Base-by-base conservation (phyloP, 805 yeast species). In the Crinitomyces ghanaensis region DNA sequence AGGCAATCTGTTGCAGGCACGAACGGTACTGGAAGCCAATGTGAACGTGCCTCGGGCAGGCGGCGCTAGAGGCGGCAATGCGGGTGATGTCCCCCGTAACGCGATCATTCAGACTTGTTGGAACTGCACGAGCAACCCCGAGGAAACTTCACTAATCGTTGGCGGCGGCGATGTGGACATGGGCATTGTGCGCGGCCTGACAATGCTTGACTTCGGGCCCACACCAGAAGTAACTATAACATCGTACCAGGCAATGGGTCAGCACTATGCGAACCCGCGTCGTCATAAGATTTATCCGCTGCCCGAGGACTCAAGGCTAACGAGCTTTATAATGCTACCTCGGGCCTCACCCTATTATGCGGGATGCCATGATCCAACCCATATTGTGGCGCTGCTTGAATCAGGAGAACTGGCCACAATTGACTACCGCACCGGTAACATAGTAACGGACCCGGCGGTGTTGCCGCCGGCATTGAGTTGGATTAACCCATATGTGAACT, bases 401-500 rank as follows among this genome's bases (percentile, higher is more conserved):
- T 63, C 72, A 36, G 88, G 91, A 3, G 74, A 79, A 13, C 48
- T 84, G 23, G 74, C 75, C 45, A 63, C 79, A 16, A 43, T 79
- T 40, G 57, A 68, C 26, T 76, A 66, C 40, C 77, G 84, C 2
- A 54, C 61, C 5, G 83, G 81, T 1, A 53, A 56, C 6, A 48
- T 66, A 13, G 63, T 71, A 2, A 65, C 67, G 21, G 66, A 63
- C 13, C 71, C 83, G 0, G 55, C 72, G 1, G 49, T 72, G n/a
- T 68, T 91, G 31, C 96, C 98, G 3, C 79, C 93, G 7, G 70
- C 85, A 2, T 48, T 91, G 17, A 69, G 83, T 4, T 76, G 88
- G 77, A 59, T 83, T 11, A 74, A 80, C 39, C 91, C 96, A 0
- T 72, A 70, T 7, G 70, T 76, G 6, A 71, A 83, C 0, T 63